Conservation (phyloP, 257 asterid species). For the Solanum megistacrolobum region DNA sequence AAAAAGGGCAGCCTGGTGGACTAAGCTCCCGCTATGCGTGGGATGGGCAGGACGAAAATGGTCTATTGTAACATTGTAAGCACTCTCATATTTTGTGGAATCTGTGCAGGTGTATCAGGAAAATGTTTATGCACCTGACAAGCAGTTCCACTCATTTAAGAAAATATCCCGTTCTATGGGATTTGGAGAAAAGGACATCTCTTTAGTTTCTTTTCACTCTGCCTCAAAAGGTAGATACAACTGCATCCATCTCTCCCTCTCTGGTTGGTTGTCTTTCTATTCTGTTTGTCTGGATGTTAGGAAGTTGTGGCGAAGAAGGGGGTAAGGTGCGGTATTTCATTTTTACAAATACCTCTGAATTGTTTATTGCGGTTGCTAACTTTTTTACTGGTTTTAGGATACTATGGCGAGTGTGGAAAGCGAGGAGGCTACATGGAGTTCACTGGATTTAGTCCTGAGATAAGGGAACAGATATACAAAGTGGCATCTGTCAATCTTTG, state of each 20-base stretch:
- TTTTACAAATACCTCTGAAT: background rate
- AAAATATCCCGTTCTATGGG: conserved; percentile 72
- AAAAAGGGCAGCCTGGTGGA: background rate
- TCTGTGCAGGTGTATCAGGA: conserved; percentile 79
- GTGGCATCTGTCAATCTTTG: conserved; percentile 94
- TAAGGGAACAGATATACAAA: conserved; percentile 87
- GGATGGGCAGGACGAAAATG: background rate
- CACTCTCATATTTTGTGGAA: background rate
- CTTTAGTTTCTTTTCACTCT: conserved; percentile 89
- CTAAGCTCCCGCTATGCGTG: background rate
- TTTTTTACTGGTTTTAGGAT: conserved; percentile 33
- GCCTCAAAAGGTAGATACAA: conserved; percentile 65
- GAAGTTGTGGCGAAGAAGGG: background rate
- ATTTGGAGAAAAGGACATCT: conserved; percentile 71
- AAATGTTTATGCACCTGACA: conserved; percentile 77
- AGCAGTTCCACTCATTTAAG: conserved; percentile 88
- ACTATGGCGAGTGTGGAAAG: conserved; percentile 95
- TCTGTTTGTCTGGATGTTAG: background rate
- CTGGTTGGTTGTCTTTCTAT: background rate
- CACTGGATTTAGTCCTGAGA: conserved; percentile 76
- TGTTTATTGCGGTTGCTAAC: background rate
- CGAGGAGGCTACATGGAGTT: conserved; percentile 98
- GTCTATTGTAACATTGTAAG: background rate
- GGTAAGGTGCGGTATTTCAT: background rate
- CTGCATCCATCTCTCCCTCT: background rate